Conservation (phyloP, 495 filamentous ascomycete genomes). For the Amphirosellinia nigrospora region DNA sequence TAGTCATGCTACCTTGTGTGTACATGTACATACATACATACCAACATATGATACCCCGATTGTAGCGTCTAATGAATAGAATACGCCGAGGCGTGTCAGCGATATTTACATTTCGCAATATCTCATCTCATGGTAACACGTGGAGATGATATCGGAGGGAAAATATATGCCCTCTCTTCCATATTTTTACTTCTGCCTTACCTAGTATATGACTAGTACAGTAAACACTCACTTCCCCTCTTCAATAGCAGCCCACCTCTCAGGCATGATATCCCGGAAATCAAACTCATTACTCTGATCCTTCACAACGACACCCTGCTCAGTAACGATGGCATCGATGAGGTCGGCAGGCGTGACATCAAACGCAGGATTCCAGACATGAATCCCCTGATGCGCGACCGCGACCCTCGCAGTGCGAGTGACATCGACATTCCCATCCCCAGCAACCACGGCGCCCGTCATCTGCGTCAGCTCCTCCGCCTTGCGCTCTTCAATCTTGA, state of each 20-base stretch:
- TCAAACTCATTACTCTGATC: constrained; percentile 75
- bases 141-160: background rate
- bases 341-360: constrained; percentile 87
- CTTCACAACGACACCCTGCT: constrained; percentile 86
- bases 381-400: constrained; percentile 80
- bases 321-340: constrained; percentile 94
- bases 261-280: constrained; percentile 60
- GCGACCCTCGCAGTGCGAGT: constrained; percentile 68
- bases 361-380: constrained; percentile 95
- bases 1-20: constrained; percentile 11
- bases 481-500: constrained; percentile 87
- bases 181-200: background rate
- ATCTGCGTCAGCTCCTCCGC: constrained; percentile 79
- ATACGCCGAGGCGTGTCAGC: background rate
- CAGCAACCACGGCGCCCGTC: constrained; percentile 68
- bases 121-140: background rate
- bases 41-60: constrained; percentile 26
- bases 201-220: background rate
- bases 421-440: constrained; percentile 56
- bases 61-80: background rate
- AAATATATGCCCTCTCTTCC: background rate
- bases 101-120: background rate
- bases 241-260: constrained; percentile 51
- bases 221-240: background rate
- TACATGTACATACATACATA: constrained; percentile 25